Base-by-base conservation (phyloP, 768 basidiomycete genomes). In the Boletus tomentosulus region DNA sequence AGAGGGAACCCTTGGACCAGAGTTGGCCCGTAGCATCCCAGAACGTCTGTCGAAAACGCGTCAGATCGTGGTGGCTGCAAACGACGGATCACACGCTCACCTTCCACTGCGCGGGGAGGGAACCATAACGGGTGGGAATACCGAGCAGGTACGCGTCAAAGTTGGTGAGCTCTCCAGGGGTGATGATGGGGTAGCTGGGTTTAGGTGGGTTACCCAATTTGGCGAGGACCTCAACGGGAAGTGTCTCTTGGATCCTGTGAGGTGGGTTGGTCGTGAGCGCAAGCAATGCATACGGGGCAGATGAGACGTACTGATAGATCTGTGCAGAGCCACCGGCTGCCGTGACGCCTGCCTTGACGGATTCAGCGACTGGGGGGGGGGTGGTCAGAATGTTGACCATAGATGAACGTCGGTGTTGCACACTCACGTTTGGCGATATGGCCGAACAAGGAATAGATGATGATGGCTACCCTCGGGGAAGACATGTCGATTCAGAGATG, bases 361-460 rank as follows among this genome's bases (percentile, higher is more conserved):
- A 62, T 60, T 81, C 80, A 13, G 88, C 87, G 69, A 90, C 88
- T 90, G 62, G 0, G 45, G 57, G 41, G 41, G 9, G 30, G 15
- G 46, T 52, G 39, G 39, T 41, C 19, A 54, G 38, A 56, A 48
- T 51, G 49, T 33, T 19, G 24, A 16, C 0, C 12, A 33, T 13
- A 9, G 19, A 6, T 19, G 27, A 35, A 4, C 24, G 42, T 38
- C 46, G 27, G 47, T 12, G 38, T 2, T 27, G 4, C 13, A 27
- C 8, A 76, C 84, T 35, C 64, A 89, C 89, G 42, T 63, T 79
- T 79, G 59, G 75, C 77, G 69, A 90, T 79, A 68, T 91, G 89
- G 61, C 86, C 85, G 67, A 86, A 88, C 73, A 87, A 66, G 37
- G 82, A 66, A 74, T 90, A 91, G 71, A 88, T 82, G 61, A 89